A percentile compares a stretch with the other conserved stretches of the same genome.
These are phyloP conservation scores for Beta macrorhiza DNA, from an alignment of 179 eudicot species.

Conservation along the genomic window DNA sequence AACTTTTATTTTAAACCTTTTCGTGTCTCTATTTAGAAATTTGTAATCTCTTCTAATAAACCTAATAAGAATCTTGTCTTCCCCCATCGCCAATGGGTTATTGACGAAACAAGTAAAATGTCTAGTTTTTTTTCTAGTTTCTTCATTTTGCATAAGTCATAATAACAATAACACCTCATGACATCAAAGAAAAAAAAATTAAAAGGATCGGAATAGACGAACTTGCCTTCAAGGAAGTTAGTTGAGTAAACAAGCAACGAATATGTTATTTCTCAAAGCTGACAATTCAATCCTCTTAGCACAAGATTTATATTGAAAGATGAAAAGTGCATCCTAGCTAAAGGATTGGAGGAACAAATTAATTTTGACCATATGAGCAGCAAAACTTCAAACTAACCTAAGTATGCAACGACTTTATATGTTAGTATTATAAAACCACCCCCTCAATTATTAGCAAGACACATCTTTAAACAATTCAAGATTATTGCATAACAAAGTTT, in stretches of 20 bases:
- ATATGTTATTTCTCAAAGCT: constrained; percentile 3
- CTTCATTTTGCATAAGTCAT: too few species aligned
- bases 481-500: neutral
- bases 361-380: neutral
- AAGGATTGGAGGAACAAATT: too few species aligned
- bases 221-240: neutral
- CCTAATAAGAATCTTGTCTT: too few species aligned
- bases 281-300: constrained; percentile 9
- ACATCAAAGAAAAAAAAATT: too few species aligned
- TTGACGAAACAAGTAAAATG: too few species aligned
- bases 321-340: neutral
- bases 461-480: neutral
- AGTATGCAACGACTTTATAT: neutral
- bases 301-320: neutral
- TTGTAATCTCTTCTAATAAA: too few species aligned
- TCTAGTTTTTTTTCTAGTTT: too few species aligned
- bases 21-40: too few species aligned
- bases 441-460: neutral
- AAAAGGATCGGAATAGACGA: too few species aligned
- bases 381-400: neutral
- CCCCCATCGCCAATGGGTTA: too few species aligned
- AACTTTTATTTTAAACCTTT: too few species aligned
- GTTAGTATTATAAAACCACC: neutral
- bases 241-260: constrained; percentile 7
- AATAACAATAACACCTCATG: too few species aligned